A percentile compares a stretch with the other conserved stretches of the same genome.
Conservation (phyloP, 106 monocot genomes). For the Ottelia alismoides region DNA sequence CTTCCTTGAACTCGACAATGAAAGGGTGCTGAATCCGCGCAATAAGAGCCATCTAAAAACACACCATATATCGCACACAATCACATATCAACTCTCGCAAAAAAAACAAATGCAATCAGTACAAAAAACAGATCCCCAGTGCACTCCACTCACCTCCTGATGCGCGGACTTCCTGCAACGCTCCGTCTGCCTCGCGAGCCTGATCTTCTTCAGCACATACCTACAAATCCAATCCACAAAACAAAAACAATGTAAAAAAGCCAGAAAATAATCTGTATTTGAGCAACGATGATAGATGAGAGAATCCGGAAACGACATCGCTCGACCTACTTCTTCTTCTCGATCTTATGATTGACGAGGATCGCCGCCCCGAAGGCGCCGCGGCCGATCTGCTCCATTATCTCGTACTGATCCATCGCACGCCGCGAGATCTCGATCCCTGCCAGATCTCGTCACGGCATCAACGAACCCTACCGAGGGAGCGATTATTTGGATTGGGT, state of each 20-base stretch:
- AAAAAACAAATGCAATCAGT: not conserved
- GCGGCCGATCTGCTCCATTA: constrained; percentile 99
- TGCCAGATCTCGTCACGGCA: too few relatives aligned
- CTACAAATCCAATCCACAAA: constrained; percentile 29
- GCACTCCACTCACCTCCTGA: constrained; percentile 57
- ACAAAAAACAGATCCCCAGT: not conserved
- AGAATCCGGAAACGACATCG: not conserved
- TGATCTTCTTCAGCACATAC: constrained; percentile 96
- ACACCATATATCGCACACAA: not conserved
- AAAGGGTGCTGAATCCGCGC: constrained; percentile 90
- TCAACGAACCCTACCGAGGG: too few relatives aligned
- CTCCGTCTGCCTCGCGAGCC: constrained; percentile 93
- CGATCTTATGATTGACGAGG: constrained; percentile 90
- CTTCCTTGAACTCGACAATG: constrained; percentile 97
- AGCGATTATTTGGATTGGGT: too few relatives aligned
- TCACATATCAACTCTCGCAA: not conserved
- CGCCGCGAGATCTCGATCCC: too few relatives aligned
- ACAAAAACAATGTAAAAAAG: not conserved
- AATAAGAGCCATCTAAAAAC: constrained; percentile 98
- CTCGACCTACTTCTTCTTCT: constrained; percentile 65
- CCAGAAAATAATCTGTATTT: not conserved
- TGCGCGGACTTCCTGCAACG: constrained; percentile 92
- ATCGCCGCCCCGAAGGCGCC: constrained; percentile 97
- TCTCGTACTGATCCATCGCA: constrained; percentile 98
- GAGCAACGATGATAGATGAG: not conserved